Evolutionary conservation across 495 filamentous ascomycete species (phyloP), one percentile per base, ranked within the genome.

Genomic region (Aspergillus nidulans): DNA sequence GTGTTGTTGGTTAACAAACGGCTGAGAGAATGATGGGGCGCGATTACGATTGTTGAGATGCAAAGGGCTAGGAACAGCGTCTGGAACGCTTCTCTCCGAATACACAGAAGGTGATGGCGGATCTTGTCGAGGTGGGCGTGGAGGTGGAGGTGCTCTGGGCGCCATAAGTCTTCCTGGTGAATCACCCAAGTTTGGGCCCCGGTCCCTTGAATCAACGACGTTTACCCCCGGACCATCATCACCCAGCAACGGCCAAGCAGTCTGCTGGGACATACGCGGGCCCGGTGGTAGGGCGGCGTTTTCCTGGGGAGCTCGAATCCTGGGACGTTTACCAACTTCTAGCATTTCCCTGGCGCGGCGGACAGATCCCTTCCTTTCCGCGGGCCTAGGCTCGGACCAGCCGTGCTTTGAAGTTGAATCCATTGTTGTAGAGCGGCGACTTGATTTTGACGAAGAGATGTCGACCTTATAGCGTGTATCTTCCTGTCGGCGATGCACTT

Each of bases 41-140:
- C 77, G 34, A 76, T 78, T 61, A 77, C 77, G 54, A 75, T 62
- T 47, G 68, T 34, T 34, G 30, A 34, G 30, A 13, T 76, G 55
- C 69, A 80, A 42, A 63, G 65, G 68, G 36, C 59, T 67, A 45
- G 63, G 58, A 78, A 78, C 44, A 75, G 66, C 41, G 79, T 81
- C 39, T 71, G 81, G 48, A 73, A 82, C 39, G 80, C 81, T 66
- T 71, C 71, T 61, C 74, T 83, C 57, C 4, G 72, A 73, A 46
- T 75, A 75, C 12, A 73, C 59, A 30, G 70, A 72, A 18, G 69
- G 70, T 19, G 72, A 75, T 25, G 67, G 72, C 20, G 67, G 64
- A 52, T 65, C 68, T 2, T 86, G 87, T 38, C 85, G 80, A 32
- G 82, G 83, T 20, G 88, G 88, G 57, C 87, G 77, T 66, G 82